Percentiles rank a stretch among this genome's conserved stretches.
These are phyloP conservation scores for Fusarium irregulare DNA, from an alignment of 2,329 filamentous ascomycete genomes.

Conservation along the genomic window DNA sequence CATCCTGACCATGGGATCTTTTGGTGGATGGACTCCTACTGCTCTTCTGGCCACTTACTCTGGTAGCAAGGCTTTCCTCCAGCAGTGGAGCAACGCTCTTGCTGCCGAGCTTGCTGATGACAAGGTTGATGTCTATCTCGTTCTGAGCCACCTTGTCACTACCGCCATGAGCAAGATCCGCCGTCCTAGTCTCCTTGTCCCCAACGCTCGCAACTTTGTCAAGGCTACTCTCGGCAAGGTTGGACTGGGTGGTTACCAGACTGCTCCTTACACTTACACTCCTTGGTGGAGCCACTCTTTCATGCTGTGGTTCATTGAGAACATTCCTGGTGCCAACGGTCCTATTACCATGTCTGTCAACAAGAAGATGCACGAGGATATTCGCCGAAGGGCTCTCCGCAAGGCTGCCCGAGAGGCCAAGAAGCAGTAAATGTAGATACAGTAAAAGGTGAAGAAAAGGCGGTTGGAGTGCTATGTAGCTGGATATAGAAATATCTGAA, in stretches of 20 bases:
- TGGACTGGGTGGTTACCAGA: constrained; percentile 82
- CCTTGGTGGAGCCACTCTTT: constrained; percentile 93
- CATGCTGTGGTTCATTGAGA: constrained; percentile 85
- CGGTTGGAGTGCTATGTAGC: background rate
- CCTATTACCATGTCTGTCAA: constrained; percentile 62
- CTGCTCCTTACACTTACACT: constrained; percentile 84
- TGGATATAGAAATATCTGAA: background rate
- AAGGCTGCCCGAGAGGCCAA: constrained; percentile 87
- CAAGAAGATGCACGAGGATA: constrained; percentile 81
- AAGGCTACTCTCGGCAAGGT: constrained; percentile 81
- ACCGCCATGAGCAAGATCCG: constrained; percentile 98
- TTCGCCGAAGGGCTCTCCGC: constrained; percentile 82
- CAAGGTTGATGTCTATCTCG: constrained; percentile 89
- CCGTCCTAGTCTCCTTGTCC: constrained; percentile 79
- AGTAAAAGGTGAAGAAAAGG: background rate
- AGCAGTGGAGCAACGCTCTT: constrained; percentile 92
- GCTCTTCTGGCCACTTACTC: constrained; percentile 96
- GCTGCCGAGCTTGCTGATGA: constrained; percentile 83
- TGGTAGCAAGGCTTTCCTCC: constrained; percentile 96
- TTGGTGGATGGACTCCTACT: constrained; percentile 91
- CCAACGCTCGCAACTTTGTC: constrained; percentile 86
- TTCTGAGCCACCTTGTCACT: constrained; percentile 92
- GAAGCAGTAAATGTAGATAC: constrained; percentile 61
- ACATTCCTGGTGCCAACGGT: constrained; percentile 63
- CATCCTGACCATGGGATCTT: constrained; percentile 97